These are phyloP conservation scores for Mucor circinelloides DNA, from an alignment of 371 early-diverging fungal species.

Conservation along the genomic window DNA sequence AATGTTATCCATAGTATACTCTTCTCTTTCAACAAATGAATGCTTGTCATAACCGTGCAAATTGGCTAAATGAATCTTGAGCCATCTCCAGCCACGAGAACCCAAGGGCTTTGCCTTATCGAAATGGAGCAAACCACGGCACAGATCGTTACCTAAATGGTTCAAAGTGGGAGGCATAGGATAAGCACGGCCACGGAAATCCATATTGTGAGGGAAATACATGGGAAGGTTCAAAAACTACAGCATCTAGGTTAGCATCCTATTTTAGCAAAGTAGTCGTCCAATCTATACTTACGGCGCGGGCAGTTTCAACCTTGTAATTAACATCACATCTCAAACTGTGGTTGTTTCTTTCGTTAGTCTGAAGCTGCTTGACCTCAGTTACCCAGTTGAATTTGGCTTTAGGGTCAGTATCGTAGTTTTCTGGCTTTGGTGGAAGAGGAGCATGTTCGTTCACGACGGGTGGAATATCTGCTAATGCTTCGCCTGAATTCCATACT, in stretches of 20 bases:
- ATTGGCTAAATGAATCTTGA: conserved; percentile 96
- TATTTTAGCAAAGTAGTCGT: neutral
- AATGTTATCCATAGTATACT: conserved; percentile 73
- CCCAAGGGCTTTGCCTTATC: conserved; percentile 86
- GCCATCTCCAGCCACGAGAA: conserved; percentile 86
- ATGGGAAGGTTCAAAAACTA: conserved; percentile 81
- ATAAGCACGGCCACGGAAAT: conserved; percentile 98
- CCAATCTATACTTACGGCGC: conserved; percentile 65
- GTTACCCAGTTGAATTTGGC: conserved; percentile 60
- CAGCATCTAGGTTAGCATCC: conserved; percentile 26
- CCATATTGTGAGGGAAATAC: conserved; percentile 97
- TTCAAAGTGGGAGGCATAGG: conserved; percentile 95
- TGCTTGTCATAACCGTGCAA: conserved; percentile 92
- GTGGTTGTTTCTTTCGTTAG: conserved; percentile 72
- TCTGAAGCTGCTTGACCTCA: conserved; percentile 52
- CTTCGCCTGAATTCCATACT: conserved; percentile 89
- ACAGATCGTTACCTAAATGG: conserved; percentile 96
- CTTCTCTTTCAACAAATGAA: conserved; percentile 84
- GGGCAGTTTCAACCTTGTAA: conserved; percentile 96
- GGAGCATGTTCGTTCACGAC: conserved; percentile 37
- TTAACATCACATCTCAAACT: conserved; percentile 91
- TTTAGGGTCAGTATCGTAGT: conserved; percentile 68
- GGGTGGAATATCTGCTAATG: conserved; percentile 71
- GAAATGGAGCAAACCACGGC: conserved; percentile 90
- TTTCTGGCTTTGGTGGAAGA: conserved; percentile 67